phyloP scores from a whole-genome alignment of 495 filamentous ascomycete genomes.

The Aspergillus asperescens region DNA sequence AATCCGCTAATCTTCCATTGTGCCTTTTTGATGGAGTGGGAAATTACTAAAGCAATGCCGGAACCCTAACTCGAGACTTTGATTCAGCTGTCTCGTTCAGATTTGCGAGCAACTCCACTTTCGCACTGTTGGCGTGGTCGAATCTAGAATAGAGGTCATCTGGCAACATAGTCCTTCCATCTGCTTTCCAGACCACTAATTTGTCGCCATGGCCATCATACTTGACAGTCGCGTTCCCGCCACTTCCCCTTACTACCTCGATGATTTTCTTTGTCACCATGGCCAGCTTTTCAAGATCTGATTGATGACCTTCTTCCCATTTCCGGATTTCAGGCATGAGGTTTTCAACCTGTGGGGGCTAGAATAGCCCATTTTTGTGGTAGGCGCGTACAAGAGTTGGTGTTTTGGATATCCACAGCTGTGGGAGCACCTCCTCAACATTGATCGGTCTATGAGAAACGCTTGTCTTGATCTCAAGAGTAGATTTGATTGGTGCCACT shows the following conservation, averaged over 20 bases:
- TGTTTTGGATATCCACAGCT: conserved; percentile 50
- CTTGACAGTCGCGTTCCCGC: conserved; percentile 14
- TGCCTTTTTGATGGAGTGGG: too few species aligned
- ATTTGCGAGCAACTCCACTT: too few species aligned
- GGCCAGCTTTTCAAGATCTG: conserved; percentile 29
- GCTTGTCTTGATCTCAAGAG: conserved; percentile 49
- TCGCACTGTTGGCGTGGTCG: too few species aligned
- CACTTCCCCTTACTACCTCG: conserved; percentile 22
- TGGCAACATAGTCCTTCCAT: not conserved
- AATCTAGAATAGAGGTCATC: not conserved
- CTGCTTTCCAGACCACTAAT: not conserved
- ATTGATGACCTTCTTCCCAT: conserved; percentile 38
- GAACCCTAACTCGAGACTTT: too few species aligned
- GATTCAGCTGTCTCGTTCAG: too few species aligned
- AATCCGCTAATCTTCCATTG: too few species aligned
- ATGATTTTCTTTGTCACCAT: conserved; percentile 35
- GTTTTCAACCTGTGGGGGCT: conserved; percentile 33
- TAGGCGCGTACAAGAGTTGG: conserved; percentile 46
- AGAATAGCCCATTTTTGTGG: conserved; percentile 39
- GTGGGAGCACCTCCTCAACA: conserved; percentile 35
- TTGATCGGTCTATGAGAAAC: conserved; percentile 31
- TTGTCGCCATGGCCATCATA: not conserved
- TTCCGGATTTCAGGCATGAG: conserved; percentile 26
- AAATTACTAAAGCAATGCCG: too few species aligned
- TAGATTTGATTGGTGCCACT: conserved; percentile 29